Conservation (phyloP, 345 rosid species). For the Brassica napus region DNA sequence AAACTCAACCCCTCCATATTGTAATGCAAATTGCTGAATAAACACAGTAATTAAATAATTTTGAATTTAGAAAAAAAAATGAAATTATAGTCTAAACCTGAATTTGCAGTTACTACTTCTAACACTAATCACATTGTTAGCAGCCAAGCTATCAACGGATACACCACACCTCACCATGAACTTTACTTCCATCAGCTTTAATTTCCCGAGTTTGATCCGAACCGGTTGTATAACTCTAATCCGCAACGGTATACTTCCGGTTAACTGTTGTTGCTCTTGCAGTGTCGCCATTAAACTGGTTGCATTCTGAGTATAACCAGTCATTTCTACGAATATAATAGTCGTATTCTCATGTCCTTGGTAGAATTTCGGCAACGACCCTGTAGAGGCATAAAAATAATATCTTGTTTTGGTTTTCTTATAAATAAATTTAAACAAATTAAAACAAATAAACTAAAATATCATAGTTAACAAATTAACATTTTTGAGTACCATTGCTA, state of each 20-base stretch:
- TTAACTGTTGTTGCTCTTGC: slow-evolving; percentile 45
- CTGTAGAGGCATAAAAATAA: slow-evolving; percentile 15
- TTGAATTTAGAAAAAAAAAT: neutral
- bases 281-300: slow-evolving; percentile 40
- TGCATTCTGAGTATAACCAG: slow-evolving; percentile 59
- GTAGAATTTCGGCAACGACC: slow-evolving; percentile 82
- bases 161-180: slow-evolving; percentile 61
- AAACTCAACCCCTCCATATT: slow-evolving; percentile 9
- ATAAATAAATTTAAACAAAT: neutral
- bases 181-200: slow-evolving; percentile 65
- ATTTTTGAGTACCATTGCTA: slow-evolving; percentile 41
- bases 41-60: neutral
- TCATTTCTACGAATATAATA: slow-evolving; percentile 52
- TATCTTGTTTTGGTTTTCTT: neutral
- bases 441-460: neutral
- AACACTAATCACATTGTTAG: slow-evolving; percentile 49
- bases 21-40: neutral
- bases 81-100: slow-evolving; percentile 52
- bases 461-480: neutral
- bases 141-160: slow-evolving; percentile 51
- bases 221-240: slow-evolving; percentile 81
- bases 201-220: slow-evolving; percentile 67
- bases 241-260: slow-evolving; percentile 60
- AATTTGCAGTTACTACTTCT: slow-evolving; percentile 65
- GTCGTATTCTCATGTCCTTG: slow-evolving; percentile 89